These are phyloP conservation scores for Papiliotrema flavescens DNA, from an alignment of 1,284 basidiomycete species.

Conservation along the genomic window DNA sequence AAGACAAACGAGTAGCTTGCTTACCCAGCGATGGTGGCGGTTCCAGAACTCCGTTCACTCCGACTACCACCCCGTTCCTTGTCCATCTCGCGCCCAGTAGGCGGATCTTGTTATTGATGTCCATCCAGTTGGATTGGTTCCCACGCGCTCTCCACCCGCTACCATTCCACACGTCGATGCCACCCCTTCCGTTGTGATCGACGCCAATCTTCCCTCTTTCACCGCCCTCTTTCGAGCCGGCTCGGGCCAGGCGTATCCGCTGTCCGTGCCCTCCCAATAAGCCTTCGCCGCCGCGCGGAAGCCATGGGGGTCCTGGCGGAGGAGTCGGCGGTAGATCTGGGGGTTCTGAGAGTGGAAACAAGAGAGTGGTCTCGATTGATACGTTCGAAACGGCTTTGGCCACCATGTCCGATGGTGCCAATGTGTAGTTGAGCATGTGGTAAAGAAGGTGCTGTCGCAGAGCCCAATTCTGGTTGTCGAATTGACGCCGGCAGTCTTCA, in stretches of 20 bases:
- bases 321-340: conserved; percentile 60
- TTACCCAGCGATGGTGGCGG: conserved; percentile 72
- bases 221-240: conserved; percentile 49
- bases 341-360: conserved; percentile 59
- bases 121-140: neutral
- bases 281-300: conserved; percentile 67
- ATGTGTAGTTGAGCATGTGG: conserved; percentile 83
- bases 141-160: conserved; percentile 28
- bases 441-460: conserved; percentile 91
- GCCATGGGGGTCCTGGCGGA: conserved; percentile 76
- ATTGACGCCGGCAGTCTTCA: conserved; percentile 8
- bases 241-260: conserved; percentile 61
- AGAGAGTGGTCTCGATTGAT: conserved; percentile 58
- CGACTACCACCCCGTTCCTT: conserved; percentile 73
- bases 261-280: conserved; percentile 79
- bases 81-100: conserved; percentile 48
- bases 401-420: conserved; percentile 47
- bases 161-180: conserved; percentile 49
- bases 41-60: conserved; percentile 69
- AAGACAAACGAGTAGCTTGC: conserved; percentile 25
- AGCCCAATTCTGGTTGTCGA: conserved; percentile 67
- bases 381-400: conserved; percentile 18
- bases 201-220: conserved; percentile 60
- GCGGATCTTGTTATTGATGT: conserved; percentile 4
- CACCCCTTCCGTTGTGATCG: conserved; percentile 67